These are phyloP conservation scores for Pseudopyrenochaeta lycopersici DNA, from an alignment of 2,329 filamentous ascomycete species.

Conservation along the genomic window DNA sequence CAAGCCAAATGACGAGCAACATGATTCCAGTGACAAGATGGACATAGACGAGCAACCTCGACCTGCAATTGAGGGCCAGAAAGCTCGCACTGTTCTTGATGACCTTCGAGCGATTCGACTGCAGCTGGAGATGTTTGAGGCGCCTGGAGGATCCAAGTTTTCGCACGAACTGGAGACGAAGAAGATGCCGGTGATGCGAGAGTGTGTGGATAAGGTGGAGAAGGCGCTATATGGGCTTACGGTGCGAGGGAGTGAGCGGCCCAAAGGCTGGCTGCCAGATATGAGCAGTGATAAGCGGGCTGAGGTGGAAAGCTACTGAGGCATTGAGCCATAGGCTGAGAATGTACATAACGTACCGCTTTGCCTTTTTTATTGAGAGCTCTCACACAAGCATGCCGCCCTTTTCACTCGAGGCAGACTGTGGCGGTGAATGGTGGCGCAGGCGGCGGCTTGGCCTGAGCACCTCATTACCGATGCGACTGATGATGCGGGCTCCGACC, in stretches of 20 bases:
- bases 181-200: constrained; percentile 87
- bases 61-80: constrained; percentile 23
- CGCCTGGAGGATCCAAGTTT: constrained; percentile 63
- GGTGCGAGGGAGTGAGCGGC: constrained; percentile 86
- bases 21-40: constrained; percentile 43
- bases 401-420: neutral
- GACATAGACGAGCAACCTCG: constrained; percentile 43
- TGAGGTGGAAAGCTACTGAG: constrained; percentile 53
- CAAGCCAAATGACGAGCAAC: constrained; percentile 24
- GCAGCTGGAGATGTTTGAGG: constrained; percentile 77
- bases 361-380: too few relatives aligned
- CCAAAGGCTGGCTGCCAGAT: constrained; percentile 92
- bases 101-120: constrained; percentile 83
- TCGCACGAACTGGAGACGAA: constrained; percentile 69
- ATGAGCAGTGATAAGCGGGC: constrained; percentile 57
- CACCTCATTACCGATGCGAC: constrained; percentile 15
- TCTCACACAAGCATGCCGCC: too few relatives aligned
- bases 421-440: constrained; percentile 20
- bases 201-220: constrained; percentile 94
- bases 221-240: constrained; percentile 85
- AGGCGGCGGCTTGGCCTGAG: constrained; percentile 22
- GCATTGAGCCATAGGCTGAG: neutral
- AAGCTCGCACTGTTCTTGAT: constrained; percentile 71
- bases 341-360: too few relatives aligned
- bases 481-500: constrained; percentile 18